Evolutionary conservation across 768 basidiomycete species (phyloP).

Genomic region (Phanerodontia chrysosporium): DNA sequence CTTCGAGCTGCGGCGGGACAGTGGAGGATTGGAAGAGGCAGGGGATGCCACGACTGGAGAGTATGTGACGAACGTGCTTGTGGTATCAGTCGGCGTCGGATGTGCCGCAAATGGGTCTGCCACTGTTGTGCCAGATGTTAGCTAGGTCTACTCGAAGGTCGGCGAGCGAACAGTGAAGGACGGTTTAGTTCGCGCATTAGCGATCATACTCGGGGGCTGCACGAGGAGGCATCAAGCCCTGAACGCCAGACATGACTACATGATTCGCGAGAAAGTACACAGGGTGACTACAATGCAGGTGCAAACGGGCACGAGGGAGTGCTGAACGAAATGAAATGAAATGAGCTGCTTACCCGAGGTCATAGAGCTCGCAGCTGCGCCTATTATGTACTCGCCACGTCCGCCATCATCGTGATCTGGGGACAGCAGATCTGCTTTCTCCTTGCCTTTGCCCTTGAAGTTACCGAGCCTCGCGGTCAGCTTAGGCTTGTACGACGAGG

Average conservation of each 20-base stretch:
- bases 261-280: background rate
- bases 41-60: background rate
- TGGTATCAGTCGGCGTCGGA: conserved; percentile 15
- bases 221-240: background rate
- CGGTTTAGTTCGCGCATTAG: background rate
- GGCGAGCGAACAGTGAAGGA: background rate
- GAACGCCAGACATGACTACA: too few species aligned
- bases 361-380: conserved; percentile 1
- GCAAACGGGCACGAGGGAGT: background rate
- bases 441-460: conserved; percentile 5
- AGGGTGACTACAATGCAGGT: background rate
- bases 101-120: conserved; percentile 26
- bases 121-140: background rate
- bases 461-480: background rate
- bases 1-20: background rate
- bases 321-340: background rate
- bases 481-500: background rate
- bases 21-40: conserved; percentile 1
- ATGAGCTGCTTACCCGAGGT: conserved; percentile 4
- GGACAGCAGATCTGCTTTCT: background rate
- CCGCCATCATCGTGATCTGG: background rate
- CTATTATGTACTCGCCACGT: background rate
- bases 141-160: background rate
- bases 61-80: conserved; percentile 19
- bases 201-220: background rate